Evolutionary conservation across 2,329 filamentous ascomycete genomes (phyloP).

Genomic region (Fusarium sp.): DNA sequence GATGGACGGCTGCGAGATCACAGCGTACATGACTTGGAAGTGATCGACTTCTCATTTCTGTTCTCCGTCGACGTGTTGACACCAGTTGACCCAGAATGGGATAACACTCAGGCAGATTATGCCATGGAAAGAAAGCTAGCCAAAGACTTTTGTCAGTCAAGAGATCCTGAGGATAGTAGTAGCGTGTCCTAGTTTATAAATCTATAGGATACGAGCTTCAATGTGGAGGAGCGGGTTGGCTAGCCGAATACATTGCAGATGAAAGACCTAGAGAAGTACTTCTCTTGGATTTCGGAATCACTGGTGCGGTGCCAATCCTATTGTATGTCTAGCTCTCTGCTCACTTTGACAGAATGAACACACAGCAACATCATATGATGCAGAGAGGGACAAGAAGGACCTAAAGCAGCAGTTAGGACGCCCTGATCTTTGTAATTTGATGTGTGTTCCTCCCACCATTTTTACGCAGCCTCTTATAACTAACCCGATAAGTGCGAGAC

Average conservation of each 20-base stretch:
- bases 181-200: not conserved
- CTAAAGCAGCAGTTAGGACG: not conserved
- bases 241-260: not conserved
- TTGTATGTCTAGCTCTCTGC: not conserved
- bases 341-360: not conserved
- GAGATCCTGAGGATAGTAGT: not conserved
- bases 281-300: not conserved
- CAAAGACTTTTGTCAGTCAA: not conserved
- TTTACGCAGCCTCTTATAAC: not conserved
- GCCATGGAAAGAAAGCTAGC: not conserved
- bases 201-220: not conserved
- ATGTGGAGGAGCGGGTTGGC: not conserved
- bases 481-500: not conserved
- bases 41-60: not conserved
- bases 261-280: not conserved
- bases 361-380: too few species aligned
- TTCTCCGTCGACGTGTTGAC: too few species aligned
- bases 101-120: too few species aligned
- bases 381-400: not conserved
- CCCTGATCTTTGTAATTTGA: not conserved
- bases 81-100: not conserved
- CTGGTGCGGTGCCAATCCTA: not conserved
- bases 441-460: not conserved
- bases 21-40: not conserved
- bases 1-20: too few species aligned